Conservation (phyloP, 192 early-diverging fungal species). For the Mortierella alpina region DNA sequence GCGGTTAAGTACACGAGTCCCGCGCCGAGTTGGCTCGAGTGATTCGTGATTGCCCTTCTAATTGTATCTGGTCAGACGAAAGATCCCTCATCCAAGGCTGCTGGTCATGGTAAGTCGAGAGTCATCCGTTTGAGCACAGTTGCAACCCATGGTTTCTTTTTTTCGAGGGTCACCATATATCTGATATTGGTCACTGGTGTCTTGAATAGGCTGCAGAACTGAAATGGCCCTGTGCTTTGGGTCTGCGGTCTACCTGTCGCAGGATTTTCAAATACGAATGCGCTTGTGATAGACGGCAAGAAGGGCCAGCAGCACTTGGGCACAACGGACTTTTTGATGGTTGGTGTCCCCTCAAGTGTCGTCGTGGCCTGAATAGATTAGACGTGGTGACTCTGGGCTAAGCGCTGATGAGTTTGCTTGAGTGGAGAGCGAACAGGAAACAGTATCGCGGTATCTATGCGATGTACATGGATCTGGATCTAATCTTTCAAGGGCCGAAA, state of each 20-base stretch:
- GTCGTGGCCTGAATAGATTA: conserved; percentile 67
- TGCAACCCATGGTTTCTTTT: too few relatives aligned
- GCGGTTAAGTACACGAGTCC: conserved; percentile 93
- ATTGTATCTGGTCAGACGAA: conserved; percentile 71
- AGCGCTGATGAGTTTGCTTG: conserved; percentile 13
- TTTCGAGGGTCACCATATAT: conserved; percentile 1
- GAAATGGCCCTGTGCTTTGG: conserved; percentile 91
- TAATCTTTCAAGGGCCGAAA: background rate
- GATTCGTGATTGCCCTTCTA: conserved; percentile 89
- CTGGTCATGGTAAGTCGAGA: too few relatives aligned
- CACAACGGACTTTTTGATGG: conserved; percentile 84
- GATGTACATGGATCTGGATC: background rate
- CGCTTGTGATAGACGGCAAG: conserved; percentile 90
- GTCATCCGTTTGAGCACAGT: too few relatives aligned
- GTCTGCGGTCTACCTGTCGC: conserved; percentile 81
- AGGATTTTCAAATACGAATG: conserved; percentile 98
- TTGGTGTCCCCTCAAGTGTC: conserved; percentile 81
- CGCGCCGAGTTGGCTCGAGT: conserved; percentile 87
- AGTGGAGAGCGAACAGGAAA: background rate
- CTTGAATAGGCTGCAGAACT: conserved; percentile 84
- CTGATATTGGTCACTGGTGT: conserved; percentile 77
- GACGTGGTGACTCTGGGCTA: background rate
- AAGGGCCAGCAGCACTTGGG: conserved; percentile 83
- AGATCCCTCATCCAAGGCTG: too few relatives aligned
- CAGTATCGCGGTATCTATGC: background rate